Conservation (phyloP, 352 stramenopile species). For the Pythium volutum region DNA sequence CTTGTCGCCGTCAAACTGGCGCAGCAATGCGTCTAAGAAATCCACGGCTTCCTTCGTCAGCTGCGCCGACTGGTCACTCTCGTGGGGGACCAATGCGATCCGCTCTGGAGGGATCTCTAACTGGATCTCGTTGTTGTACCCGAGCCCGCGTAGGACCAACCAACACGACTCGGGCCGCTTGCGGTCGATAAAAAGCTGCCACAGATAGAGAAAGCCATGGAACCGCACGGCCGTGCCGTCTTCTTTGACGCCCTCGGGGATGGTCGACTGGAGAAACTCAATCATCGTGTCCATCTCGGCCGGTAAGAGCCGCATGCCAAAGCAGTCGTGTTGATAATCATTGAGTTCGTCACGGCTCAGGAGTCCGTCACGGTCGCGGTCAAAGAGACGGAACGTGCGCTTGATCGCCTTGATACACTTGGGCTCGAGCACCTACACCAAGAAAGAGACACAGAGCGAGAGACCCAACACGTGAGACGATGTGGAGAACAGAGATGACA, state of each 20-base stretch:
- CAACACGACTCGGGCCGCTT: conserved; percentile 88
- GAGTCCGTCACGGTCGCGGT: conserved; percentile 74
- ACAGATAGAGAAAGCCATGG: conserved; percentile 81
- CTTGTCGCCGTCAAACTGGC: conserved; percentile 84
- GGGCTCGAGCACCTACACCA: conserved; percentile 62
- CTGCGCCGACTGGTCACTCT: conserved; percentile 77
- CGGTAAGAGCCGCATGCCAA: conserved; percentile 73
- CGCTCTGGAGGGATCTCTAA: conserved; percentile 74
- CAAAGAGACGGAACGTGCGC: conserved; percentile 84
- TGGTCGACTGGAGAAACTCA: conserved; percentile 67
- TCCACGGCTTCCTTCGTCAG: conserved; percentile 60
- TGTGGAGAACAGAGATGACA: neutral
- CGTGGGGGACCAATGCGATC: conserved; percentile 45
- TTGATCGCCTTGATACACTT: conserved; percentile 85
- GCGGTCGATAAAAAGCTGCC: conserved; percentile 87
- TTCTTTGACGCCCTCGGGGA: conserved; percentile 61
- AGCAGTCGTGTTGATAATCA: conserved; percentile 88
- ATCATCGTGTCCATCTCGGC: conserved; percentile 87
- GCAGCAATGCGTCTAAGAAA: conserved; percentile 74
- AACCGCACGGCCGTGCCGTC: conserved; percentile 66
- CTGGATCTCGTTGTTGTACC: conserved; percentile 78
- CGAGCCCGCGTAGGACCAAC: conserved; percentile 78
- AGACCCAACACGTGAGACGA: too few relatives aligned
- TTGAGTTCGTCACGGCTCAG: conserved; percentile 86
- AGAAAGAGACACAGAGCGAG: neutral